Evolutionary conservation across 345 rosid species (phyloP), one percentile per base, ranked within the genome.

Genomic region (Salix udensis): DNA sequence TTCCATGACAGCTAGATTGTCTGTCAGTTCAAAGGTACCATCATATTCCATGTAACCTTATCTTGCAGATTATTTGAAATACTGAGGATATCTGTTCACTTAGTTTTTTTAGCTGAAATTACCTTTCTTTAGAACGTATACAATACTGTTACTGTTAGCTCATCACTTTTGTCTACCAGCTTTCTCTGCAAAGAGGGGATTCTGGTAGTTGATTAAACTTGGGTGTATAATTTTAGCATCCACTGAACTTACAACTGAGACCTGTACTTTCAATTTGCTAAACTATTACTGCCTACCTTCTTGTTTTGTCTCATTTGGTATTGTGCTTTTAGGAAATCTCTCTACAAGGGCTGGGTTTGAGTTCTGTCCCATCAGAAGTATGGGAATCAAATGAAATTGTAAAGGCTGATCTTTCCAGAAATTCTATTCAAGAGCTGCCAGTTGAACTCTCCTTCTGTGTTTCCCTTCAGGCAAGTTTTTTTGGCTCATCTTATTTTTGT

Each of bases 341-440:
- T 83, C 81, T 95, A 76, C 89, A 85, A 78, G 92, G 96, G 79
- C 76, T 84, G 86, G 89, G 87, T 77, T 84, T 95, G 88, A 88
- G 53, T 80, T 82, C 76, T 75, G 89, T 91, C 60, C 98, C 97
- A 82, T 88, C 96, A 70, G 89, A 93, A 88, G 96, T 84, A 70
- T 95, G 96, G 96, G 92, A 89, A 81, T 80, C 91, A 52, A 79
- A 89, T 82, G 98, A 88, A 79, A 84, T 91, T 71, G 74, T 85
- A 52, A 91, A 91, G 82, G 87, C 90, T 74, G 82, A 93, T 82
- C 93, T 95, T 80, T 90, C 98, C 46, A 86, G 85, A 82, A 95
- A 95, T 86, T 88, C 96, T 74, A 88, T 95, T 62, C 81, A 88
- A 74, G 97, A 88, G 76, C 87, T 95, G 68, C 96, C 97, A 26